Conservation (phyloP, 208 protist species). For the Crithidia thermophila region DNA sequence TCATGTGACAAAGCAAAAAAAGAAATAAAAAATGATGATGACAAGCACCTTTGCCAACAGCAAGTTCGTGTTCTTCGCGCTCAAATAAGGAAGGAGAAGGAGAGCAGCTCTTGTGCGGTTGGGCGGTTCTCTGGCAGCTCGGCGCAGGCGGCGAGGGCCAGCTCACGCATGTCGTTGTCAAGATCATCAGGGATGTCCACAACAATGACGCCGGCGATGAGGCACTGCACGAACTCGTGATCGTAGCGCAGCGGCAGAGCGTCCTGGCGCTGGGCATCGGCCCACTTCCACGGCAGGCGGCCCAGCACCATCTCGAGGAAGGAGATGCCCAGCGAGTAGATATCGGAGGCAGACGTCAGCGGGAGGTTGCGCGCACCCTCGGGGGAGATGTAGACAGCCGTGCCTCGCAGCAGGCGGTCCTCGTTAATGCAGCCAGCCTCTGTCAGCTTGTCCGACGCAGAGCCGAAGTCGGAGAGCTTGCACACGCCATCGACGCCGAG, state of each 20-base stretch:
- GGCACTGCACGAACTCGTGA: conserved; percentile 68
- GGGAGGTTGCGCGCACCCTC: conserved; percentile 67
- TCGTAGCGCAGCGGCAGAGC: conserved; percentile 39
- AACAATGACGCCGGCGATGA: conserved; percentile 50
- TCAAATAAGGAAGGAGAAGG: conserved; percentile 58
- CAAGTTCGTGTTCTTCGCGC: not conserved
- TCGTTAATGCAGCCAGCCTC: conserved; percentile 37
- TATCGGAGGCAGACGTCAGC: conserved; percentile 69
- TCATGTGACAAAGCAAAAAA: not conserved
- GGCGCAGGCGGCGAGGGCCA: conserved; percentile 62
- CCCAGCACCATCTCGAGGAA: conserved; percentile 83
- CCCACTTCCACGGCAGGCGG: conserved; percentile 68
- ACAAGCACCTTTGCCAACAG: not conserved
- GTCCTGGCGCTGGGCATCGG: conserved; percentile 36
- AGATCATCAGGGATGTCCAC: conserved; percentile 63
- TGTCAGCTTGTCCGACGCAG: conserved; percentile 53
- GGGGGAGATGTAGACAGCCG: conserved; percentile 83
- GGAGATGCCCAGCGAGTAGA: conserved; percentile 82
- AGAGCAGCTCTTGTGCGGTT: conserved; percentile 57
- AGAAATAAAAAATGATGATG: conserved; percentile 2
- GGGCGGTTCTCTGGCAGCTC: conserved; percentile 51
- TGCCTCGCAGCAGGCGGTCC: conserved; percentile 68
- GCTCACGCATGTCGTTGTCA: conserved; percentile 48
- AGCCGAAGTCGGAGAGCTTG: conserved; percentile 90
- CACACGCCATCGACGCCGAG: conserved; percentile 78